These are phyloP conservation scores for Colletotrichum higginsianum DNA, from an alignment of 2,329 filamentous ascomycete genomes.

Conservation along the genomic window DNA sequence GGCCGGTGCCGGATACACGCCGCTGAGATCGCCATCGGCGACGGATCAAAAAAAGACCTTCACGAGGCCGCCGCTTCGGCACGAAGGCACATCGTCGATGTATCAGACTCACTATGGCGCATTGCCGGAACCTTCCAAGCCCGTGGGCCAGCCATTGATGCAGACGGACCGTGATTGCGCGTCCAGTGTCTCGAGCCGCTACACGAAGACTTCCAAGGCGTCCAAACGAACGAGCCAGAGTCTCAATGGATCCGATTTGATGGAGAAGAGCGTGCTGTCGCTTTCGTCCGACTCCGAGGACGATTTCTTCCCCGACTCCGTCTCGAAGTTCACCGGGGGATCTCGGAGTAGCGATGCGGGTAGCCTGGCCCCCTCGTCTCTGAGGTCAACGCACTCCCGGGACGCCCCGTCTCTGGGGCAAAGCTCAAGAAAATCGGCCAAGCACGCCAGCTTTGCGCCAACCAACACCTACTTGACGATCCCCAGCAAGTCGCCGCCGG, in stretches of 20 bases:
- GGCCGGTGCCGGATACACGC: slow-evolving; percentile 10
- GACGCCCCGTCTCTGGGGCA: slow-evolving; percentile 46
- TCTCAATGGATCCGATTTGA: slow-evolving; percentile 65
- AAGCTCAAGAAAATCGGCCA: slow-evolving; percentile 53
- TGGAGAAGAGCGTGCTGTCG: slow-evolving; percentile 69
- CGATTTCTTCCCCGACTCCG: slow-evolving; percentile 54
- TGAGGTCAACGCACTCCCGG: slow-evolving; percentile 39
- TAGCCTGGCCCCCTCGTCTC: slow-evolving; percentile 29
- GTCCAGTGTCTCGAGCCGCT: slow-evolving; percentile 68
- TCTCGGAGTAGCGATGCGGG: slow-evolving; percentile 38
- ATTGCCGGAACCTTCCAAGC: neutral
- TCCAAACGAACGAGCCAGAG: slow-evolving; percentile 65
- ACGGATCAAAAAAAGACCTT: slow-evolving; percentile 15
- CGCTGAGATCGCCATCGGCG: slow-evolving; percentile 32
- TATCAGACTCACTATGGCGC: neutral
- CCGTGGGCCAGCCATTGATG: slow-evolving; percentile 29
- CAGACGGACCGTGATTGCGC: slow-evolving; percentile 40
- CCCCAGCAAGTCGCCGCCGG: slow-evolving; percentile 49
- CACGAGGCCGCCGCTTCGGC: slow-evolving; percentile 22
- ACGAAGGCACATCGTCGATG: slow-evolving; percentile 3
- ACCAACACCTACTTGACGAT: slow-evolving; percentile 61
- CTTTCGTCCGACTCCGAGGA: slow-evolving; percentile 73
- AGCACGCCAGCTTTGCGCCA: slow-evolving; percentile 57
- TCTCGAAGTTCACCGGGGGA: slow-evolving; percentile 47
- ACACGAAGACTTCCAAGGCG: slow-evolving; percentile 69